Evolutionary conservation across 2,329 filamentous ascomycete genomes (phyloP), one percentile per base, ranked within the genome.

Genomic region (Teratosphaeriaceae sp.): DNA sequence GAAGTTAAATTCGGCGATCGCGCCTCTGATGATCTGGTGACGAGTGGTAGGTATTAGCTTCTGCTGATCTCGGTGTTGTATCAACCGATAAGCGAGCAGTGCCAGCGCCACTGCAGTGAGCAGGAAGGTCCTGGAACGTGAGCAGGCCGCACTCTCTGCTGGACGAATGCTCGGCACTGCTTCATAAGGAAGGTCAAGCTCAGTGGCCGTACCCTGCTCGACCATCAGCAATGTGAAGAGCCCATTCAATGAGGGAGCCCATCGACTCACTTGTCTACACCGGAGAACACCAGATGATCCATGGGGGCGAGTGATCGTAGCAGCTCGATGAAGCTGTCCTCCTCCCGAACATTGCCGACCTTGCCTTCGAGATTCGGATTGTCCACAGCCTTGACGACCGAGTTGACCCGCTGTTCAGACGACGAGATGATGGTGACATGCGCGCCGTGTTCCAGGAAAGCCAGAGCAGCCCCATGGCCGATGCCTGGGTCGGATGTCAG

Each of bases 341-440:
- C 41, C 16, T 43, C 31, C 8, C 41, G 21, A 2, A 43, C 41
- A 23, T 43, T 36, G 31, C 19, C 31, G 6, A 43, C 41, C 22
- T 38, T 37, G 15, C 33, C 41, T 6, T 23, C n/a, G 3, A 38
- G 16, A n/a, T 43, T 37, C 11, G 33, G 33, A 18, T 43, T n/a
- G n/a, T 33, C 34, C 19, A 38, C 21, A 8, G 29, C 31, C 12
- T 31, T 33, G 2, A 38, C 18, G 6, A 38, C 41, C 2, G 21
- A 19, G 20, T 43, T 31, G 6, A 43, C 22, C 13, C 34, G 35
- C 16, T 37, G 30, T 22, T 43, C 19, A 9, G 41, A 43, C 3
- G 41, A 43, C 22, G 41, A 43, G 12, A 43, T 21, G 33, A 43
- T 43, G 3, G 34, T 38, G 33, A 43, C 41, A 26, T 43, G 41